These are phyloP conservation scores for Bonia amplexicaulis DNA, from an alignment of 176 grass and related monocot genomes.

Conservation along the genomic window DNA sequence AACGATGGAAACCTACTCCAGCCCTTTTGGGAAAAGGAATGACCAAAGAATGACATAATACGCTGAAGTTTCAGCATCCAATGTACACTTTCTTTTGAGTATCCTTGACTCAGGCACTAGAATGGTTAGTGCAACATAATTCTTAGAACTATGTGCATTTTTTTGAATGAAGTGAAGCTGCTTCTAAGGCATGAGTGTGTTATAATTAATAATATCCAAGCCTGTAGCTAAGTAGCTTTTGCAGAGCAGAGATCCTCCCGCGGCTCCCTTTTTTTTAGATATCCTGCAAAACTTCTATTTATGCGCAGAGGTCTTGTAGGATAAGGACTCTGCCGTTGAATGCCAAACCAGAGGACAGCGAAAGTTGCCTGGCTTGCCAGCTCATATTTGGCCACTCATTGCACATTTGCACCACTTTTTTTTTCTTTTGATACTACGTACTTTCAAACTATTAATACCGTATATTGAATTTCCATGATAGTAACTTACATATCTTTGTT, in stretches of 20 bases:
- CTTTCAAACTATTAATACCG: neutral
- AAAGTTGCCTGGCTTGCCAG: neutral
- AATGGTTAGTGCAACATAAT: conserved; percentile 1
- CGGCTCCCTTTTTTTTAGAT: neutral
- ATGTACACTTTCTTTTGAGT: neutral
- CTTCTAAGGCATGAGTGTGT: neutral
- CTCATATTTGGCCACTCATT: conserved; percentile 9
- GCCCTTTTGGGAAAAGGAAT: conserved; percentile 18
- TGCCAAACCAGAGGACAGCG: neutral
- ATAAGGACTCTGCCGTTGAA: neutral
- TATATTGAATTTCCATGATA: neutral
- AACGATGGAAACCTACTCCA: neutral
- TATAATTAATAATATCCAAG: neutral
- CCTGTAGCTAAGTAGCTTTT: neutral
- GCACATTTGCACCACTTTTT: neutral
- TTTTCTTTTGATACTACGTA: neutral
- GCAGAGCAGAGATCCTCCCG: neutral
- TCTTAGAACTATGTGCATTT: neutral
- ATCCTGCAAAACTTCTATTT: neutral
- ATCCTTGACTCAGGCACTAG: neutral
- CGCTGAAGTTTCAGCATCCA: neutral
- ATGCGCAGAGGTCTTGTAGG: neutral
- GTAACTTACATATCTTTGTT: neutral
- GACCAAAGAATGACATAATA: conserved; percentile 4
- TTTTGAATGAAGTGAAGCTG: neutral